phyloP scores from a whole-genome alignment of 805 yeast species.

The Metschnikowia reukaufii region DNA sequence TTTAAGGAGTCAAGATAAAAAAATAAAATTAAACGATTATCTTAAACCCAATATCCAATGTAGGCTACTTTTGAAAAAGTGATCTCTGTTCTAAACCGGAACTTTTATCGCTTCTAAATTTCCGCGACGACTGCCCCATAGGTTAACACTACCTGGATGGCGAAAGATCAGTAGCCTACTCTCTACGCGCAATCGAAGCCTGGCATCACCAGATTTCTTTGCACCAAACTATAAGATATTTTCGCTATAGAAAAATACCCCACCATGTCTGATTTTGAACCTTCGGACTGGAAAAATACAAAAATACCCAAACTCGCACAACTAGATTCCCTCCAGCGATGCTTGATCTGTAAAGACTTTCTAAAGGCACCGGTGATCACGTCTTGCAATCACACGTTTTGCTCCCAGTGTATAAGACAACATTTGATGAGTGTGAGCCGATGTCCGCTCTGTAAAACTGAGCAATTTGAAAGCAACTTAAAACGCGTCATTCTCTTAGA shows the following conservation, averaged over 20 bases:
- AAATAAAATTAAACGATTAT: not conserved
- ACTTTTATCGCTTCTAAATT: too few species aligned
- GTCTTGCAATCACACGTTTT: slow-evolving; percentile 84
- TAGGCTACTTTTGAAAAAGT: too few species aligned
- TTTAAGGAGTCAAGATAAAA: not conserved
- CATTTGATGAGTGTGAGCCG: slow-evolving; percentile 56
- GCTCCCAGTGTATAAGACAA: slow-evolving; percentile 81
- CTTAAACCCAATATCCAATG: not conserved
- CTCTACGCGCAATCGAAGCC: not conserved
- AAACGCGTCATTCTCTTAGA: slow-evolving; percentile 69
- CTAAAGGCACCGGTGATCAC: slow-evolving; percentile 78
- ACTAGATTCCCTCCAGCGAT: slow-evolving; percentile 70
- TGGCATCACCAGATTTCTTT: not conserved
- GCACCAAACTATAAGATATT: not conserved
- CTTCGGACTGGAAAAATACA: slow-evolving; percentile 67
- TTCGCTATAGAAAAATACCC: not conserved
- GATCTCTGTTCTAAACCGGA: too few species aligned
- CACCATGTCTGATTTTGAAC: slow-evolving; percentile 41
- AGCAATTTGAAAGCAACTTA: slow-evolving; percentile 67
- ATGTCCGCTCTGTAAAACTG: slow-evolving; percentile 79
- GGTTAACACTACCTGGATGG: too few species aligned
- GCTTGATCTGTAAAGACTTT: slow-evolving; percentile 87
- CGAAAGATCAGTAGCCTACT: not conserved
- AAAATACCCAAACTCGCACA: slow-evolving; percentile 54
- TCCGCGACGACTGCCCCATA: not conserved